Evolutionary conservation across 192 early-diverging fungal species (phyloP).

Genomic region (Dimargaris cristalligena): DNA sequence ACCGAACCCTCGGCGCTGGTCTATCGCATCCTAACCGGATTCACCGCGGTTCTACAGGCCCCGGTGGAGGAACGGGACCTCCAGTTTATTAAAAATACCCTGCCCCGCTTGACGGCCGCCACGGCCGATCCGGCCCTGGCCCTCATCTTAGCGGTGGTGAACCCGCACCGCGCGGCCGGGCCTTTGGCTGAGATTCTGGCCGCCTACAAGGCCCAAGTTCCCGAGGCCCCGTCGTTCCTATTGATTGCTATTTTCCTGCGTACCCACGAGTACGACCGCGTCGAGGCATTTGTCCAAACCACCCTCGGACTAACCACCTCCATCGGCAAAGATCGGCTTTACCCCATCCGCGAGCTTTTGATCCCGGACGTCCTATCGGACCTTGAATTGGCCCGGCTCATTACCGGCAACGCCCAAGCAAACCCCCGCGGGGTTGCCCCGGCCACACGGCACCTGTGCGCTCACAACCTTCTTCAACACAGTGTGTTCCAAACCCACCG

Average conservation of each 20-base stretch:
- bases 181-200: neutral
- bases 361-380: neutral
- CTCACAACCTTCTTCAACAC: slow-evolving; percentile 13
- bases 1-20: neutral
- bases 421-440: neutral
- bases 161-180: neutral
- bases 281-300: neutral
- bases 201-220: neutral
- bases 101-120: neutral
- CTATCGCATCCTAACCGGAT: neutral
- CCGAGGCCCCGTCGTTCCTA: neutral
- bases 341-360: slow-evolving; percentile 1
- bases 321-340: neutral
- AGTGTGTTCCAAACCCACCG: slow-evolving; percentile 22
- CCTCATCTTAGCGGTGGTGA: neutral
- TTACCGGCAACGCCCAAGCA: neutral
- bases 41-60: neutral
- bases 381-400: neutral
- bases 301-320: neutral
- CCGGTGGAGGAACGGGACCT: neutral
- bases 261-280: slow-evolving; percentile 1
- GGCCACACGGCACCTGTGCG: neutral
- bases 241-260: neutral
- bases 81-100: neutral
- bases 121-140: neutral